A percentile compares a stretch with the other conserved stretches of the same genome.
Evolutionary conservation across 345 rosid genomes (phyloP).

Genomic region (Eutrema yunnanense): DNA sequence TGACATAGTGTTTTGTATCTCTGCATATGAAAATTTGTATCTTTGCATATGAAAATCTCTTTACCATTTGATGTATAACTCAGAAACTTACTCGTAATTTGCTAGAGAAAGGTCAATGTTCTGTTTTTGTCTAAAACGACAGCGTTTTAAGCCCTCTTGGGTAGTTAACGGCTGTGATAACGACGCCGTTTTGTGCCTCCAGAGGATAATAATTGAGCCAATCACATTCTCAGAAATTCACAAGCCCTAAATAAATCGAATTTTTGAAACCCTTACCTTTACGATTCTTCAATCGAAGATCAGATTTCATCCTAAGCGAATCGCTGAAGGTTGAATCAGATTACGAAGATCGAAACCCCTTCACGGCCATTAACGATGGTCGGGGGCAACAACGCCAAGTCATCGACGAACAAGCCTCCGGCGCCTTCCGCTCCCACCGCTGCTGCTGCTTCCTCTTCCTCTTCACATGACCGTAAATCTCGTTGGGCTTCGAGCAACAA

Average conservation of each 20-base stretch:
- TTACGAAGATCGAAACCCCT: not conserved
- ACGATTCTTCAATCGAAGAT: not conserved
- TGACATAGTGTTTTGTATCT: slow-evolving; percentile 4
- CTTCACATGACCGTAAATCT: slow-evolving; percentile 46
- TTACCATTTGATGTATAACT: not conserved
- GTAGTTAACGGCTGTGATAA: not conserved
- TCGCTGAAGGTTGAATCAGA: not conserved
- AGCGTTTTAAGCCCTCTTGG: not conserved
- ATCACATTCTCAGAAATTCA: not conserved
- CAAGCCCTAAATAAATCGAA: not conserved
- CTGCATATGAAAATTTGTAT: not conserved
- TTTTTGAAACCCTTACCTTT: not conserved
- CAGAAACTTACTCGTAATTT: not conserved
- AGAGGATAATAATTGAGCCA: not conserved
- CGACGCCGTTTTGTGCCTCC: not conserved
- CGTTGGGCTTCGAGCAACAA: slow-evolving; percentile 48
- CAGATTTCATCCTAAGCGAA: not conserved
- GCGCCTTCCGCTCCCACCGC: slow-evolving; percentile 27
- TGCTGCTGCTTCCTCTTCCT: slow-evolving; percentile 4
- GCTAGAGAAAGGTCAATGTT: not conserved
- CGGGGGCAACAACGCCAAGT: slow-evolving; percentile 42
- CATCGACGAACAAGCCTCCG: slow-evolving; percentile 35
- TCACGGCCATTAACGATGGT: slow-evolving; percentile 39
- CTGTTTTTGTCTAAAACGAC: not conserved
- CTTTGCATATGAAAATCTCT: not conserved